Base-by-base conservation (phyloP, 2,329 filamentous ascomycete genomes). In the Furcasterigmium furcatum region DNA sequence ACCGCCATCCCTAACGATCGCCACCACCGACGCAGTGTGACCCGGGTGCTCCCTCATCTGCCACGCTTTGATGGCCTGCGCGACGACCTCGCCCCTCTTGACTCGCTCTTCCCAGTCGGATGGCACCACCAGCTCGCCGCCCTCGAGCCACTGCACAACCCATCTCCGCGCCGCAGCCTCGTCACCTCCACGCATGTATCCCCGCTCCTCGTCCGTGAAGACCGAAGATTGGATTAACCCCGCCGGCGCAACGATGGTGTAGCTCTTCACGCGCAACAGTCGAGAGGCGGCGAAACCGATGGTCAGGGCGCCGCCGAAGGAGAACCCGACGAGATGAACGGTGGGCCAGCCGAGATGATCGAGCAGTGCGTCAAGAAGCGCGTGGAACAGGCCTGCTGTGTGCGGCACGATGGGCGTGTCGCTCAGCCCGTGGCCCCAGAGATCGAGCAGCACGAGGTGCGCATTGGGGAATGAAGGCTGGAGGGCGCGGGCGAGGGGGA, bases 361-460 rank as follows among this genome's bases (percentile, higher is more conserved):
- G 4, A 79, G 51, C 1, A 79, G 22, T 1, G 47, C 47, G 5
- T 70, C 61, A 0, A 79, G 44, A 4, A 73, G 53, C 1, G 14
- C 14, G 38, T 74, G 68, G 46, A 80, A 79, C 1, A 78, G 48
- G 0, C 44, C 32, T 1, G 68, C 50, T 0, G 59, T 60, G 43
- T 79, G 73, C 0, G 74, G 53, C 0, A 54, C 24, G 1, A 72
- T 3, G 0, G 76, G 76, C 0, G 74, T 77, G 6, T 72, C 69
- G 22, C 61, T 70, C n/a, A 80, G 56, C 0, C 76, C 76, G 42
- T 80, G 77, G 24, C 76, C 76, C 73, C 73, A 79, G 10, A 72
- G 65, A 45, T 80, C 76, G 13, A 76, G 16, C 1, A 76, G 57
- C 0, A 73, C 68, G 25, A 71, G 60, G 10, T 71, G 61, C 0